Evolutionary conservation across 2,329 filamentous ascomycete genomes (phyloP), one percentile per base, ranked within the genome.

Genomic region (Zymoseptoria crescenta): DNA sequence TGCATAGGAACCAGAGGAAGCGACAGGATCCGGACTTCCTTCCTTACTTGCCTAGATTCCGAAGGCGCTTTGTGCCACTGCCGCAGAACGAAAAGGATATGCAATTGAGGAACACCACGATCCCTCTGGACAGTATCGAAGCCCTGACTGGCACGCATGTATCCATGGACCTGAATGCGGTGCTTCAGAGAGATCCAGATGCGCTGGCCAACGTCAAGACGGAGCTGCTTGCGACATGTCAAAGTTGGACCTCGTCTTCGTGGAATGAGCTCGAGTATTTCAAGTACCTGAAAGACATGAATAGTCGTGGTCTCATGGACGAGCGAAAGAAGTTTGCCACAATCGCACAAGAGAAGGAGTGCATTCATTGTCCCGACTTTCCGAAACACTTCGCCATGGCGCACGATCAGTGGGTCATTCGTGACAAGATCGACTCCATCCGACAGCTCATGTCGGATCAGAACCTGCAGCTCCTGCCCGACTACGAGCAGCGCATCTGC

Each of bases 381-480:
- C 72, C 94, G 62, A 93, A 95, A 74, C 94, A 99, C 73, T 96
- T 94, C 72, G 88, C 91, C 62, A 95, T 96, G 89, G 89, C 92
- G 69, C 91, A 99, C 70, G 91, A 96, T 70, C 89, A 96, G 75
- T 97, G 93, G 91, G 82, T 96, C 52, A 91, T 99, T 73, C 90
- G 94, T 72, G 91, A 96, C 72, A 92, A 95, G 68, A 96, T 99
- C 67, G 84, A 86, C 13, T 86, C 92, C 62, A 80, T 99, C 60
- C 90, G 92, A 62, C 87, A 91, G 70, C 81, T 93, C 28, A 91
- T 97, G 76, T 96, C 94, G 1, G 91, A 97, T 72, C 93, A 97
- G 72, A 97, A 97, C 70, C 83, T 99, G 2, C 92, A 96, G 70
- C 83, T 99, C 4, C 83, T 99, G 8, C 94, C 94, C 0, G 94